phyloP scores from a whole-genome alignment of 2,329 filamentous ascomycete species.

The Colletotrichum karsti region DNA sequence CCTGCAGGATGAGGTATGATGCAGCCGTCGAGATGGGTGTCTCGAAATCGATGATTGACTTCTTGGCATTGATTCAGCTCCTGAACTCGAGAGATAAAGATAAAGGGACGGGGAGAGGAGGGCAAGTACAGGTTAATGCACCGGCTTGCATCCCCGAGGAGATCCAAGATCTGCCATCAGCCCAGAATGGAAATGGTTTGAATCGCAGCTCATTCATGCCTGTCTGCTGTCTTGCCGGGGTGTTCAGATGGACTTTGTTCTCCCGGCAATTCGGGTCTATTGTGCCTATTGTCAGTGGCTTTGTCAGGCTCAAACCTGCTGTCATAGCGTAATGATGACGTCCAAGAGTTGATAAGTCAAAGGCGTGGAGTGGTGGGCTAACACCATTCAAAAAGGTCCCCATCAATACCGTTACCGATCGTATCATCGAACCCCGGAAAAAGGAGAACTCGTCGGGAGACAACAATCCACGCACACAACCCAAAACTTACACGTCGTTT shows the following conservation, averaged over 20 bases:
- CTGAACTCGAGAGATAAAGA: background rate
- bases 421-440: background rate
- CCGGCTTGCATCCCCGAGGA: background rate
- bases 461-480: background rate
- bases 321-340: constrained; percentile 29
- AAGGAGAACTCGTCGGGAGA: background rate
- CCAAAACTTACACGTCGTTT: background rate
- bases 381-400: background rate
- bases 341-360: background rate
- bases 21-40: background rate
- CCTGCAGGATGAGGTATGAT: background rate
- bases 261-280: background rate
- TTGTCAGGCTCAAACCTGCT: background rate
- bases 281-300: background rate
- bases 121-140: background rate
- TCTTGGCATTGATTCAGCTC: background rate
- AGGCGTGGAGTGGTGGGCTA: background rate
- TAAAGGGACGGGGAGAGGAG: background rate
- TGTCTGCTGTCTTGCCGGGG: background rate
- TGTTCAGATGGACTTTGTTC: background rate
- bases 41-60: background rate
- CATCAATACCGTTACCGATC: background rate
- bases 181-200: background rate
- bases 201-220: background rate
- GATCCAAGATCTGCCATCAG: background rate